These are phyloP conservation scores for Larix kaempferi DNA, from an alignment of 75 land plant genomes.

Conservation along the genomic window DNA sequence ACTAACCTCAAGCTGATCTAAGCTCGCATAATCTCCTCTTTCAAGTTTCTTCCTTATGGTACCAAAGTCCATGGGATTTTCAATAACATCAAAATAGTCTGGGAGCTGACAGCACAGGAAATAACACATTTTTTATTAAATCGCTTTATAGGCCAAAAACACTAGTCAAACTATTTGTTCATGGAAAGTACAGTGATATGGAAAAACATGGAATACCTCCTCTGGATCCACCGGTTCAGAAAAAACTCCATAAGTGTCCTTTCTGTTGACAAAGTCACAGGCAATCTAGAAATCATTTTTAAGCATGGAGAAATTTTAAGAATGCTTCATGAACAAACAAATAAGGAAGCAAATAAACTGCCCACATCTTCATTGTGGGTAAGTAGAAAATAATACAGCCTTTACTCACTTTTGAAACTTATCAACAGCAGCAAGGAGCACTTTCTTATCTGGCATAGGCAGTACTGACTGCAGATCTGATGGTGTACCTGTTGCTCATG, in stretches of 20 bases:
- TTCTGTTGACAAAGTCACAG: conserved; percentile 41
- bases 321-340: background rate
- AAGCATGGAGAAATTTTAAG: background rate
- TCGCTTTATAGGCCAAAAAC: background rate
- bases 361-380: background rate
- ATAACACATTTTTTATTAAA: conserved; percentile 3
- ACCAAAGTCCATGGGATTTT: conserved; percentile 92
- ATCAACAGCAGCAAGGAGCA: conserved; percentile 71
- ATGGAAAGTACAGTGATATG: background rate
- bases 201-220: conserved; percentile 39
- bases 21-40: conserved; percentile 43
- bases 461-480: conserved; percentile 35
- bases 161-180: background rate
- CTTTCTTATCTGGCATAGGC: conserved; percentile 55
- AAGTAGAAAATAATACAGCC: background rate
- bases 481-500: conserved; percentile 19
- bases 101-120: conserved; percentile 64
- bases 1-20: conserved; percentile 87
- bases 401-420: conserved; percentile 77
- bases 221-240: conserved; percentile 87
- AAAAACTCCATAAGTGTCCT: conserved; percentile 87
- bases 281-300: background rate
- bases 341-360: background rate
- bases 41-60: conserved; percentile 72
- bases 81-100: conserved; percentile 82